phyloP scores from a whole-genome alignment of 345 rosid genomes.

The Ceriops zippeliana region DNA sequence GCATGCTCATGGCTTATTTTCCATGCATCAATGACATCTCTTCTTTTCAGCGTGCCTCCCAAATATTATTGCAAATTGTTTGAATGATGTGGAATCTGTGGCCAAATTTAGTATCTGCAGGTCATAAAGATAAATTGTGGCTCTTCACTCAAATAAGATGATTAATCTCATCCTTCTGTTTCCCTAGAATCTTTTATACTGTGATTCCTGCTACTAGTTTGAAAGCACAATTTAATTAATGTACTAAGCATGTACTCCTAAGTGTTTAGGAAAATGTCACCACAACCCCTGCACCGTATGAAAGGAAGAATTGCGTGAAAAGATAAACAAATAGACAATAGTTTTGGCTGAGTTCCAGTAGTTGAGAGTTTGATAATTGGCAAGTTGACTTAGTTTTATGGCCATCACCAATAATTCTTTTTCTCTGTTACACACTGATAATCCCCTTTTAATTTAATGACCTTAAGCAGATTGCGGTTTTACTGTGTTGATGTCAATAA shows the following conservation, averaged over 20 bases:
- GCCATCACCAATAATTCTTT: conserved; percentile 2
- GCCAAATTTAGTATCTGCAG: background rate
- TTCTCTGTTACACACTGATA: too few relatives aligned
- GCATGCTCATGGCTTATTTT: too few relatives aligned
- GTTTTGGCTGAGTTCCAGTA: background rate
- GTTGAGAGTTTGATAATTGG: background rate
- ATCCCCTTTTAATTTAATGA: background rate
- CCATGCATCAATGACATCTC: too few relatives aligned
- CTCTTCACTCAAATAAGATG: background rate
- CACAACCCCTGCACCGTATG: background rate
- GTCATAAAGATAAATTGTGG: background rate
- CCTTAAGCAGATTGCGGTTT: conserved; percentile 58
- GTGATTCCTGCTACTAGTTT: background rate
- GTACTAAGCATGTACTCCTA: too few relatives aligned
- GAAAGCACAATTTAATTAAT: background rate
- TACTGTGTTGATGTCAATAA: conserved; percentile 75
- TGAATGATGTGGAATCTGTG: background rate
- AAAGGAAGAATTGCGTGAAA: background rate
- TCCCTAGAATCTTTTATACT: background rate
- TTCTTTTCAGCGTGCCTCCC: too few relatives aligned
- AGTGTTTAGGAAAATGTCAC: too few relatives aligned
- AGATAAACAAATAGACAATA: background rate
- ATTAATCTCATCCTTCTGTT: background rate
- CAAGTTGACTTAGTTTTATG: background rate
- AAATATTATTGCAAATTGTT: background rate